Evolutionary conservation across 78 protist species (phyloP), one percentile per base, ranked within the genome.

Genomic region (Dictyostelium intermedium): DNA sequence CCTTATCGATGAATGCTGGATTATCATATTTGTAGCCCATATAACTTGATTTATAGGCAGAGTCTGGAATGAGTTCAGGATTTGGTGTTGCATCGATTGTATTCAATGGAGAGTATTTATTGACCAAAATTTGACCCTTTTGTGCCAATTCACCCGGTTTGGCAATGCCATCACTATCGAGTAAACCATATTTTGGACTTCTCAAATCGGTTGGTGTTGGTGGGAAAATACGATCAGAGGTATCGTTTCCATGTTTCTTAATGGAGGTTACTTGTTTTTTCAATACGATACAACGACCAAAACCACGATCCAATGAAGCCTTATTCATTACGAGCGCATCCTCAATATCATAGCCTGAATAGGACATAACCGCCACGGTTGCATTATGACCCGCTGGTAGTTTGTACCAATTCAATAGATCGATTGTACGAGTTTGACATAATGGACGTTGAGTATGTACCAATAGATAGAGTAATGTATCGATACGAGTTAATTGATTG

Each of bases 261-360:
- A 83, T n/a, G 41, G 84, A 79, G 14, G 81, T 66, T 10, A 72
- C 79, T 47, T 95, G 76, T 83, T 91, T 27, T 53, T 76, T 97
- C 70, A 95, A 96, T 63, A 94, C 98, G 32, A 89, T 82, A 9
- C 99, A 97, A 23, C 99, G 96, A 97, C 99, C 98, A 82, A 99
- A 53, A 56, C 99, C 99, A 27, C 99, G 97, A 84, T 99, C 99
- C 66, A 99, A 96, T 13, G 99, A 37, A 16, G 99, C 95, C 63
- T 97, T 99, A 95, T 95, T 99, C 98, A 99, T 84, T 78, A 99
- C 98, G 41, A 99, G 69, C 18, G 99, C 99, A 85, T 99, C 99
- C 92, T 99, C 99, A 94, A 99, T 99, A 96, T 99, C 99, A 98
- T 99, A 99, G 8, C 99, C 99, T 10, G 99, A 81, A 97, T 99